Evolutionary conservation across 1,139 yeast genomes (phyloP).

Genomic region (Kazachstania sp.): DNA sequence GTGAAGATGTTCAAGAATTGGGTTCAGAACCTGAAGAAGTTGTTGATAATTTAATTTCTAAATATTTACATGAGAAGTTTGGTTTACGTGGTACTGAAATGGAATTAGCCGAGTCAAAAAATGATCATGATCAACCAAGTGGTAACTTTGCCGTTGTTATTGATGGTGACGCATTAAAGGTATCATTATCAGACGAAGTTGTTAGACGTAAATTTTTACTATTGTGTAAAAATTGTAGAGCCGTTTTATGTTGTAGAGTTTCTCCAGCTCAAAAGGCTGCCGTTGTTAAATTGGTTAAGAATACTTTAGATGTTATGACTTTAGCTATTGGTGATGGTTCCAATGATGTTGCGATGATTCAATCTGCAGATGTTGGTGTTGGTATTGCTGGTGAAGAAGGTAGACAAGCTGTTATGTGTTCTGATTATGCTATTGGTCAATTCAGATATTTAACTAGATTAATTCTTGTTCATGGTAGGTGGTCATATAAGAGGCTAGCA

Average conservation of each 20-base stretch:
- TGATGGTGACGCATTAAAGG: conserved; percentile 85
- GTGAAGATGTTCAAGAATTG: conserved; percentile 38
- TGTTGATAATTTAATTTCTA: conserved; percentile 50
- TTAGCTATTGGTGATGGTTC: conserved; percentile 97
- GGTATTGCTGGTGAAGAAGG: conserved; percentile 99
- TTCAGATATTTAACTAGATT: conserved; percentile 75
- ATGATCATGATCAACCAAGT: conserved; percentile 69
- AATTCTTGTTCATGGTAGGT: conserved; percentile 85
- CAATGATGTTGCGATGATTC: conserved; percentile 97
- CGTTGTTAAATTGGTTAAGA: conserved; percentile 83
- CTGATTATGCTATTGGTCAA: conserved; percentile 95
- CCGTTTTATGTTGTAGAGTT: conserved; percentile 92
- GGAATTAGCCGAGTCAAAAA: conserved; percentile 52
- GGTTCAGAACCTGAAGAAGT: conserved; percentile 29
- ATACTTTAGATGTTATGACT: conserved; percentile 75
- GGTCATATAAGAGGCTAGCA: conserved; percentile 86
- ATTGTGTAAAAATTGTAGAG: conserved; percentile 85
- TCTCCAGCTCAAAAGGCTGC: conserved; percentile 96
- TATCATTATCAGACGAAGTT: conserved; percentile 53
- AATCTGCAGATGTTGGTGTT: conserved; percentile 95
- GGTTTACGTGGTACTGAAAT: conserved; percentile 52
- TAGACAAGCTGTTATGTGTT: conserved; percentile 94
- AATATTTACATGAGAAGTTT: conserved; percentile 55
- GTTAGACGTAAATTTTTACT: conserved; percentile 63
- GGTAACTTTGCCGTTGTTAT: conserved; percentile 75